Percentiles rank a stretch among this genome's conserved stretches.
Evolutionary conservation across 768 basidiomycete genomes (phyloP).

Genomic region (Tricholoma bakamatsutake): DNA sequence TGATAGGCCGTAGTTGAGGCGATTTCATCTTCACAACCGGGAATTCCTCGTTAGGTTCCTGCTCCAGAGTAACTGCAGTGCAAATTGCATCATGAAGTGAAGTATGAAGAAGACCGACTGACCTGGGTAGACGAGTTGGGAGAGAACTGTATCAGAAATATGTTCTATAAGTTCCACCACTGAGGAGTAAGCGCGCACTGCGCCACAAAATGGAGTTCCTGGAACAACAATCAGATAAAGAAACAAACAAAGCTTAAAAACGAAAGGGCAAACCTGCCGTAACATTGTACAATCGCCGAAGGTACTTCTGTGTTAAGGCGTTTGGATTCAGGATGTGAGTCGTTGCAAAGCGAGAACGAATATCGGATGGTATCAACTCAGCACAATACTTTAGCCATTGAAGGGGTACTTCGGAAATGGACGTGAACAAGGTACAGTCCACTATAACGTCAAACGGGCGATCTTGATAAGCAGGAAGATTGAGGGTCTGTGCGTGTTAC

Average conservation of each 20-base stretch:
- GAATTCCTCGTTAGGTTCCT: slow-evolving; percentile 50
- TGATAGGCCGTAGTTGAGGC: slow-evolving; percentile 66
- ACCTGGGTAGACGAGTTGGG: slow-evolving; percentile 53
- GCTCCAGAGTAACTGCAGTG: slow-evolving; percentile 51
- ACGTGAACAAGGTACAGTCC: slow-evolving; percentile 76
- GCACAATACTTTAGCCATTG: slow-evolving; percentile 78
- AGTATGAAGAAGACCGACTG: slow-evolving; percentile 15
- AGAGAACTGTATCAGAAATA: slow-evolving; percentile 42
- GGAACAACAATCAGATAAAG: not conserved
- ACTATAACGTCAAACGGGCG: slow-evolving; percentile 66
- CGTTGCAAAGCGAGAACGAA: slow-evolving; percentile 52
- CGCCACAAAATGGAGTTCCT: slow-evolving; percentile 48
- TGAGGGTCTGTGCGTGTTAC: slow-evolving; percentile 39
- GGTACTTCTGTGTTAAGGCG: slow-evolving; percentile 59
- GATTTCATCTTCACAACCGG: slow-evolving; percentile 63
- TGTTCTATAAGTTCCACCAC: slow-evolving; percentile 53
- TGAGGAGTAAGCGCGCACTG: slow-evolving; percentile 58
- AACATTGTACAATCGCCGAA: slow-evolving; percentile 73
- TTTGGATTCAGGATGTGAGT: slow-evolving; percentile 75
- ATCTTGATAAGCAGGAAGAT: slow-evolving; percentile 38
- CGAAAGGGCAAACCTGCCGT: slow-evolving; percentile 35
- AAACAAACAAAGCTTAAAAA: not conserved
- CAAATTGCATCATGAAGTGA: slow-evolving; percentile 3
- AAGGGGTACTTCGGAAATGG: slow-evolving; percentile 71
- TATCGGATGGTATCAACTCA: slow-evolving; percentile 67